A percentile compares a stretch with the other conserved stretches of the same genome.
Evolutionary conservation across 2,329 filamentous ascomycete species (phyloP).

Genomic region (Cytospora leucostoma): DNA sequence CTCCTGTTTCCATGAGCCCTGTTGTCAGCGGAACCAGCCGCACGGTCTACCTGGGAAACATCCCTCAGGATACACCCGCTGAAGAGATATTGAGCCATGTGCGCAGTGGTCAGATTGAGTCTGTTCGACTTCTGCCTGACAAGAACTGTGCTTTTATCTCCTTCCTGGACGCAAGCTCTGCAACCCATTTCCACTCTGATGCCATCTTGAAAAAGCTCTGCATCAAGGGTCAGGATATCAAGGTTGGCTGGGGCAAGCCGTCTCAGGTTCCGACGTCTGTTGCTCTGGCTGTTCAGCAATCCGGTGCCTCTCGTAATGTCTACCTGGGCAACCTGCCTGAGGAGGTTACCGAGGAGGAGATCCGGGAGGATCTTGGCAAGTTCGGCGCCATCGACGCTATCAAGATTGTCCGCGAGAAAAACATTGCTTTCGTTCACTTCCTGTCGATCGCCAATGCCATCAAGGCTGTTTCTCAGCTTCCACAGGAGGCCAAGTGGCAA

Average conservation of each 20-base stretch:
- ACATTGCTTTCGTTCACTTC: slow-evolving; percentile 96
- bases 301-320: slow-evolving; percentile 93
- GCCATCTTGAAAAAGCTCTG: slow-evolving; percentile 99
- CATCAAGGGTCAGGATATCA: slow-evolving; percentile 98
- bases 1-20: slow-evolving; percentile 74
- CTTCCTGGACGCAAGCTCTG: slow-evolving; percentile 95
- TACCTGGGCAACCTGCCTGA: slow-evolving; percentile 93
- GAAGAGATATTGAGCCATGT: slow-evolving; percentile 97
- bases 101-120: slow-evolving; percentile 96
- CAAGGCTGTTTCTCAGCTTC: slow-evolving; percentile 95
- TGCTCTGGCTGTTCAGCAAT: slow-evolving; percentile 95
- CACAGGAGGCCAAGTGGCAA: slow-evolving; percentile 96
- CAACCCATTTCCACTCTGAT: slow-evolving; percentile 98
- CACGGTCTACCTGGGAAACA: slow-evolving; percentile 96
- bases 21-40: slow-evolving; percentile 88
- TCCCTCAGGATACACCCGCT: slow-evolving; percentile 93
- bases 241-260: slow-evolving; percentile 98
- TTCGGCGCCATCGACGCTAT: slow-evolving; percentile 96
- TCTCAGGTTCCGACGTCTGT: slow-evolving; percentile 98
- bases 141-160: slow-evolving; percentile 99
- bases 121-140: slow-evolving; percentile 92
- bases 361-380: slow-evolving; percentile 92
- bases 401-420: slow-evolving; percentile 97
- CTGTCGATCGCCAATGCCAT: slow-evolving; percentile 96
- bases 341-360: slow-evolving; percentile 85